phyloP scores from a whole-genome alignment of 2,329 filamentous ascomycete genomes.

The Xylariaceae sp. region DNA sequence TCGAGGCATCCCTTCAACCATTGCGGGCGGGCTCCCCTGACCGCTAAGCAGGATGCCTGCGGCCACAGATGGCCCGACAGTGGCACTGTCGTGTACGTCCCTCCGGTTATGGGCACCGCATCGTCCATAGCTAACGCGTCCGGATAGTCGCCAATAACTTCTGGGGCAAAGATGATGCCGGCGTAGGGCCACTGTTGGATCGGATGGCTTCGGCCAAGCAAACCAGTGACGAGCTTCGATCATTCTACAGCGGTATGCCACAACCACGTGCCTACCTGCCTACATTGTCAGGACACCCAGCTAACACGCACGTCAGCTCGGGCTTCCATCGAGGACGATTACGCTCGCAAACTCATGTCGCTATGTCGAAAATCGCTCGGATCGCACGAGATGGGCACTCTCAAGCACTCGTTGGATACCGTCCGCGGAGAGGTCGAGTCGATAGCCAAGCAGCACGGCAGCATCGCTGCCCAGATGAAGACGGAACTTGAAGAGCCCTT shows the following conservation, averaged over 20 bases:
- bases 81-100: conserved; percentile 21
- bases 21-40: no score
- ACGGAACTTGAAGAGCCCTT: conserved; percentile 91
- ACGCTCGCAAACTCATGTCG: conserved; percentile 78
- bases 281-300: not conserved
- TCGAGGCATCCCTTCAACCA: no score
- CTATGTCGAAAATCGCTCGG: conserved; percentile 84
- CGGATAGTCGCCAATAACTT: conserved; percentile 94
- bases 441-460: conserved; percentile 89
- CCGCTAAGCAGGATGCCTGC: conserved; percentile 13
- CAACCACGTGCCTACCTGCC: not conserved
- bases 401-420: conserved; percentile 78
- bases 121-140: not conserved
- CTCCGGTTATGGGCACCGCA: no score
- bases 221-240: conserved; percentile 86
- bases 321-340: conserved; percentile 93
- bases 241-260: conserved; percentile 71
- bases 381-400: conserved; percentile 75
- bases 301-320: conserved; percentile 51
- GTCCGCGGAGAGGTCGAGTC: conserved; percentile 83
- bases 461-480: conserved; percentile 90
- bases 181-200: conserved; percentile 81
- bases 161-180: conserved; percentile 98
- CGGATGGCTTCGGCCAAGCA: conserved; percentile 93
- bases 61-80: conserved; percentile 15